Base-by-base conservation (phyloP, 169 alveolate genomes). In the Cryptosporidium xiaoi region DNA sequence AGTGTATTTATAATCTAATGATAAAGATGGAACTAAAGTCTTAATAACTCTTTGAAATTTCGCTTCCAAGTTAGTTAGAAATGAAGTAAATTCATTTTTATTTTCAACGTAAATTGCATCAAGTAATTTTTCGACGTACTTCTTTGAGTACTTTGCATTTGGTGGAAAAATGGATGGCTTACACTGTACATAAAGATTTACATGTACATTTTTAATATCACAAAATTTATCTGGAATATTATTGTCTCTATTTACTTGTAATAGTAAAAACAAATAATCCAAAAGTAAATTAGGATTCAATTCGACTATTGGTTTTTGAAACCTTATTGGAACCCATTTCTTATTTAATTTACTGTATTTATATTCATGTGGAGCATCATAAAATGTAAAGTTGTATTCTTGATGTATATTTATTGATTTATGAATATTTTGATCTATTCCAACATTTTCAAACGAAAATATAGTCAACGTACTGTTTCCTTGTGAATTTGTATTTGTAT, bases 351-450 rank as follows among this genome's bases (percentile, higher is more conserved):
- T 33, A 34, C 83, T 69, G 27, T 51, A 69, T 56, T 51, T 3
- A 46, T 31, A 69, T n/a, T 10, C 51, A 1, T 64, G 83, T 51
- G 83, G 83, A 33, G 29, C 40, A n/a, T 69, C 36, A 16, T 69
- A 69, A 1, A 18, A 69, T 16, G 83, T 69, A 16, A 69, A 16
- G 31, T 69, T 69, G 34, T 51, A 69, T 34, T 69, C 83, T 33
- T 56, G 83, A 46, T 69, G 83, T 15, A 69, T 60, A 56, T 69
- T 51, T n/a, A 69, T 31, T 10, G 34, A 34, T 34, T 69, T 66
- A 7, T 33, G 29, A 16, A 27, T 33, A 8, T 20, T 27, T 2
- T 18, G 16, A 6, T 33, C 68, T n/a, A 56, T 66, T 40, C n/a
- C 29, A n/a, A 69, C 34, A 24, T 69, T 53, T 16, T 69, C 83